Percentiles rank a stretch among this genome's conserved stretches.
phyloP scores from a whole-genome alignment of 495 filamentous ascomycete genomes.

The Usnea hakonensis region DNA sequence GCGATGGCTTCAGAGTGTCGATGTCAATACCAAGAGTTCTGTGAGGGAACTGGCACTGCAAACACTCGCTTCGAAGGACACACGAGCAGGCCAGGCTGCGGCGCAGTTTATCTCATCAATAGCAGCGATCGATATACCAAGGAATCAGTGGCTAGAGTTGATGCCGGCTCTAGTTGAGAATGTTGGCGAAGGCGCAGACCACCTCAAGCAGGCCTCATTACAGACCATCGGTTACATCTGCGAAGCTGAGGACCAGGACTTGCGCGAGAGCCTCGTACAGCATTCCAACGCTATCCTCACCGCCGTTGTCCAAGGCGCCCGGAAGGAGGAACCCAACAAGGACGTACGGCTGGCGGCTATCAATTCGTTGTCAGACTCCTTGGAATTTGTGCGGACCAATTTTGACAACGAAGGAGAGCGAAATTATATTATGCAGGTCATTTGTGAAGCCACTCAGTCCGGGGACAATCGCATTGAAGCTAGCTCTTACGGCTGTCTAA shows the following conservation, averaged over 20 bases:
- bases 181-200: conserved; percentile 74
- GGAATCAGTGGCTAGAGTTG: conserved; percentile 90
- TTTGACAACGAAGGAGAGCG: conserved; percentile 98
- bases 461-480: conserved; percentile 83
- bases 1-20: conserved; percentile 81
- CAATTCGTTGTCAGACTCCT: conserved; percentile 87
- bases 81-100: conserved; percentile 75
- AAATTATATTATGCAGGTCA: conserved; percentile 99
- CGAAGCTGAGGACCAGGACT: conserved; percentile 83
- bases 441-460: conserved; percentile 93
- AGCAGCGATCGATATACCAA: conserved; percentile 87
- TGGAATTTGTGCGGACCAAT: conserved; percentile 95
- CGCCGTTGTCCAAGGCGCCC: conserved; percentile 91
- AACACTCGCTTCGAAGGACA: conserved; percentile 68
- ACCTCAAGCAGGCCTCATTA: conserved; percentile 88
- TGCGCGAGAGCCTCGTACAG: conserved; percentile 68
- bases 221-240: conserved; percentile 96
- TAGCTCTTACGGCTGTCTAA: conserved; percentile 90
- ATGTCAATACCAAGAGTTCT: conserved; percentile 65
- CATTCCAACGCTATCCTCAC: conserved; percentile 98
- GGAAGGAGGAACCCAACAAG: conserved; percentile 84
- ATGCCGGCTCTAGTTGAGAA: conserved; percentile 83
- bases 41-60: conserved; percentile 84
- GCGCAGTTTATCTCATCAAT: conserved; percentile 94
- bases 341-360: conserved; percentile 91